phyloP scores from a whole-genome alignment of 495 filamentous ascomycete species.

The Mycothermus thermophilus region DNA sequence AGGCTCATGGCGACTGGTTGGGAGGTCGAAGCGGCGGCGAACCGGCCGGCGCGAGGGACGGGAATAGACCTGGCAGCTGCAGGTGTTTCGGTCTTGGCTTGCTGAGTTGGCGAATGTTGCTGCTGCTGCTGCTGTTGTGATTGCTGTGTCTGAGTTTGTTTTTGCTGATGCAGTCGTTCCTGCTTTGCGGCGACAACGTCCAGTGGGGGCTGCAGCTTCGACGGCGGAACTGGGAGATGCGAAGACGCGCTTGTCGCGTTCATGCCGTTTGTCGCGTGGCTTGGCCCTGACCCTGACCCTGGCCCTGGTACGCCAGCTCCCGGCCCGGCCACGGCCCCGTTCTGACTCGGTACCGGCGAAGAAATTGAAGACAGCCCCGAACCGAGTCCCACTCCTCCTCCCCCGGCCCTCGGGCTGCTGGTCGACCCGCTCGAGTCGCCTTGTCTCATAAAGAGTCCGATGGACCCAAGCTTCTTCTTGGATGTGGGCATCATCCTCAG shows the following conservation, averaged over 20 bases:
- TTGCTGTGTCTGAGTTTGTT: too few species aligned
- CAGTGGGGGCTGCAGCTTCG: conserved; percentile 16
- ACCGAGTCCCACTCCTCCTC: too few species aligned
- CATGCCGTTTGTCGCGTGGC: conserved; percentile 5
- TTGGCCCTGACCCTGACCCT: neutral
- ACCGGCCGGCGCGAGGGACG: conserved; percentile 11
- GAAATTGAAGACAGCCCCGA: conserved; percentile 16
- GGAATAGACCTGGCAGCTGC: conserved; percentile 13
- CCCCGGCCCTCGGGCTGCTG: conserved; percentile 9
- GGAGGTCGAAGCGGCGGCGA: conserved; percentile 1
- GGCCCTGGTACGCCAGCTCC: too few species aligned
- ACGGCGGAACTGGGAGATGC: too few species aligned
- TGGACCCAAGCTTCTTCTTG: conserved; percentile 21
- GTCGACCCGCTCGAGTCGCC: conserved; percentile 5
- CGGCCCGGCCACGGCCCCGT: too few species aligned
- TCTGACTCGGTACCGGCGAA: too few species aligned
- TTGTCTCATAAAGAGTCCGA: conserved; percentile 17
- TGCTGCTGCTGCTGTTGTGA: conserved; percentile 1
- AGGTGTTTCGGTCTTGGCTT: conserved; percentile 6
- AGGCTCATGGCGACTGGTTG: conserved; percentile 13
- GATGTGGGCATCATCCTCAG: conserved; percentile 23
- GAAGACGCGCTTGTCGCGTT: conserved; percentile 5
- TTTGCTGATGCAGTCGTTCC: conserved; percentile 4
- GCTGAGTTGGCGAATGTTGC: too few species aligned
- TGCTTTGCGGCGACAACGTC: conserved; percentile 15